Conservation (phyloP, 352 stramenopile species). For the Pythium sukuiense region DNA sequence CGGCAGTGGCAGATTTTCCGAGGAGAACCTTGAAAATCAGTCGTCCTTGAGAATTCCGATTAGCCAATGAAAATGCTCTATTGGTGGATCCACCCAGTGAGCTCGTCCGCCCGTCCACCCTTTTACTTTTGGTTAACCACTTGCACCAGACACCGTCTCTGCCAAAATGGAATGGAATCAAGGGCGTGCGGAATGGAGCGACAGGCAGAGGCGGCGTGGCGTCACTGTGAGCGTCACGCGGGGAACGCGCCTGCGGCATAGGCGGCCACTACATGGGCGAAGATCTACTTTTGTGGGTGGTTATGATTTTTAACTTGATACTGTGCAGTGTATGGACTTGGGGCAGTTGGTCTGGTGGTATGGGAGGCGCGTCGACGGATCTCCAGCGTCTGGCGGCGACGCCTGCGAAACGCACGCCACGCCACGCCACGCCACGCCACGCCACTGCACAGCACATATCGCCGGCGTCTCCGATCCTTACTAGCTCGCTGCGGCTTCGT, state of each 20-base stretch:
- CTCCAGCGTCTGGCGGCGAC: not conserved
- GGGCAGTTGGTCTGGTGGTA: not conserved
- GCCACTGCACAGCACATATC: not conserved
- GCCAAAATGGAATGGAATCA: not conserved
- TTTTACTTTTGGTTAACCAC: constrained; percentile 2
- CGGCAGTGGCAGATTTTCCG: too few species aligned
- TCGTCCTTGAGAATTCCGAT: not conserved
- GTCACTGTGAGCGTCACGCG: not conserved
- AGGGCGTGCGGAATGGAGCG: not conserved
- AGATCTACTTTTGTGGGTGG: too few species aligned
- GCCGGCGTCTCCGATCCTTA: too few species aligned
- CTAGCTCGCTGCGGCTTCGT: not conserved
- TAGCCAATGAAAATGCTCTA: not conserved
- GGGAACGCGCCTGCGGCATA: not conserved
- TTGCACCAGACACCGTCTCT: not conserved
- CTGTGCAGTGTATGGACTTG: too few species aligned
- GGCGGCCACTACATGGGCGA: not conserved
- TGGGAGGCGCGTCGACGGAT: not conserved
- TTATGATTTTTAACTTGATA: not conserved
- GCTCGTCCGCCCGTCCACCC: not conserved
- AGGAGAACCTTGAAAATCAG: not conserved
- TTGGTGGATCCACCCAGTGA: not conserved
- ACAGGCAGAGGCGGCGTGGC: not conserved
- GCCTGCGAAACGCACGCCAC: not conserved
- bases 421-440: not conserved